Evolutionary conservation across 1,284 basidiomycete genomes (phyloP).

Genomic region (Tilletia walkeri): DNA sequence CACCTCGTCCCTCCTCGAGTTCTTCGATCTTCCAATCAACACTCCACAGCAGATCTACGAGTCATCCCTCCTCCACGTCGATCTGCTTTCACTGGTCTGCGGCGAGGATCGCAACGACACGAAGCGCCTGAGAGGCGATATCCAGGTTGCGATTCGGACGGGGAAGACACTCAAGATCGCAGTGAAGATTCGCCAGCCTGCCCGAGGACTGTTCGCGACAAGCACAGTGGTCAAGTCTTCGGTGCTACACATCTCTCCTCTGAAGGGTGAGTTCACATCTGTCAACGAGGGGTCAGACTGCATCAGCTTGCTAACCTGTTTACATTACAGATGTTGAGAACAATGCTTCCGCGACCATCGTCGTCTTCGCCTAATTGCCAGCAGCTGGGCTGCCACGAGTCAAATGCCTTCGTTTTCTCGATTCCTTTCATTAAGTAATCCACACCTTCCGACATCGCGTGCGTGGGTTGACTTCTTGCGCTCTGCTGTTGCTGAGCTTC

Average conservation of each 20-base stretch:
- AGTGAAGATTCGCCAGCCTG: constrained; percentile 16
- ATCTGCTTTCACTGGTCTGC: constrained; percentile 25
- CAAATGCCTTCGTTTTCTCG: too few relatives aligned
- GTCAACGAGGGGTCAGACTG: neutral
- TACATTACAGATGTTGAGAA: neutral
- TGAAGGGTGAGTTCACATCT: neutral
- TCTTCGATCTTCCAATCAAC: constrained; percentile 20
- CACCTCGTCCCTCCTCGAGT: constrained; percentile 19
- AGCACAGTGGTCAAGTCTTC: neutral
- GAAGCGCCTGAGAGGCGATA: neutral
- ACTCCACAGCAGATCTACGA: constrained; percentile 17
- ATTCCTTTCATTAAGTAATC: too few relatives aligned
- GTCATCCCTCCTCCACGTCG: constrained; percentile 24
- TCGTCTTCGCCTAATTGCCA: too few relatives aligned
- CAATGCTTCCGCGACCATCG: neutral
- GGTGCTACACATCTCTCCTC: neutral
- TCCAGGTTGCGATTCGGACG: constrained; percentile 15
- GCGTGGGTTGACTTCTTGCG: too few relatives aligned
- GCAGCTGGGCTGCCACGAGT: too few relatives aligned
- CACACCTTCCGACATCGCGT: too few relatives aligned
- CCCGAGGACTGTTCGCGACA: neutral
- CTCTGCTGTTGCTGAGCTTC: too few relatives aligned
- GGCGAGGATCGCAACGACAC: constrained; percentile 17
- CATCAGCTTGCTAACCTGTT: neutral
- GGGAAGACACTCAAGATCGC: constrained; percentile 17